Evolutionary conservation across 805 yeast genomes (phyloP).

Genomic region (Starmerella etchellsii): DNA sequence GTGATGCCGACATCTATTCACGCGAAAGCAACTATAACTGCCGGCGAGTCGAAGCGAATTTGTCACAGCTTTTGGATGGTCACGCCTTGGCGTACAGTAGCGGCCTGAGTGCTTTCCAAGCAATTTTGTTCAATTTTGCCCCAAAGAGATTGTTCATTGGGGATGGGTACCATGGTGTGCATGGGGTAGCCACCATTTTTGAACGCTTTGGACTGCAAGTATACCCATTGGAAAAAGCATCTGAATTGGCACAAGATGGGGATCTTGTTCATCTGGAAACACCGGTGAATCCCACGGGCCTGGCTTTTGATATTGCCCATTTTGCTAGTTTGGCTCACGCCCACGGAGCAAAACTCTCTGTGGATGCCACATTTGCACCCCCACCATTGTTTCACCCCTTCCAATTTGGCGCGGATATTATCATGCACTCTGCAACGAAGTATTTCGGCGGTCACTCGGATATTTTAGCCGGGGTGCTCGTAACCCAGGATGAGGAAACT

Average conservation of each 20-base stretch:
- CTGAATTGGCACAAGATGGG: constrained; percentile 42
- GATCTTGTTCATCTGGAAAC: constrained; percentile 62
- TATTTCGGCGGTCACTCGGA: constrained; percentile 93
- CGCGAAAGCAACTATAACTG: constrained; percentile 65
- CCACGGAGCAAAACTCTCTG: constrained; percentile 61
- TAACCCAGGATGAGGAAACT: constrained; percentile 55
- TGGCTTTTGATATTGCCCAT: constrained; percentile 44
- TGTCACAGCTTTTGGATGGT: constrained; percentile 47
- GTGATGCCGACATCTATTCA: constrained; percentile 37
- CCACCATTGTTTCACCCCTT: constrained; percentile 81
- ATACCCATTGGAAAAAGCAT: constrained; percentile 23
- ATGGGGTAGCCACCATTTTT: constrained; percentile 51
- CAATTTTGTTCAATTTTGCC: constrained; percentile 50
- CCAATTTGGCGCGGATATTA: constrained; percentile 67
- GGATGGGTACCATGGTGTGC: constrained; percentile 76
- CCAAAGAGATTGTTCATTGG: constrained; percentile 69
- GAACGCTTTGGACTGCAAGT: constrained; percentile 40
- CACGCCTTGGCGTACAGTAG: constrained; percentile 60
- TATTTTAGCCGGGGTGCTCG: constrained; percentile 67
- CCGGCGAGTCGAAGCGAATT: constrained; percentile 49
- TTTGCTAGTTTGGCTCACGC: constrained; percentile 62
- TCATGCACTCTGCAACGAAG: constrained; percentile 86
- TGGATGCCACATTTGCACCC: constrained; percentile 90
- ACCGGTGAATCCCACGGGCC: constrained; percentile 78
- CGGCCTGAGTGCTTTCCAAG: constrained; percentile 73